Base-by-base conservation (phyloP, 768 basidiomycete species). In the Auricularia cornea region DNA sequence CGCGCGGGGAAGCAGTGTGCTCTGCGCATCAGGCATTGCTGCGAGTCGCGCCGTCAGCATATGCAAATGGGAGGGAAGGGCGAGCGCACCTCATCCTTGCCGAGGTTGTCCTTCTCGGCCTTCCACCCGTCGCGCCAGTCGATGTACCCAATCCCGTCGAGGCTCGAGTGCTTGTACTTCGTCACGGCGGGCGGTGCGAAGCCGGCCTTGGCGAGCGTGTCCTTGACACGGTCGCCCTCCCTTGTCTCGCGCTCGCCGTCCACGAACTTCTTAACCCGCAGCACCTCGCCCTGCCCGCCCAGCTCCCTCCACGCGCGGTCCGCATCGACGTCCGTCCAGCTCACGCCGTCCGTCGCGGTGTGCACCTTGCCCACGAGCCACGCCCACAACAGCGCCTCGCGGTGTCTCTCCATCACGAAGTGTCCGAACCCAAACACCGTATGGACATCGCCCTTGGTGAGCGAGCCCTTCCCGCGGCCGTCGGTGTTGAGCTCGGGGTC, bases 301-400 rank as follows among this genome's bases (percentile, higher is more conserved):
- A 77, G 60, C 65, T 73, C 72, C 3, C 11, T 26, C 76, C 76
- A 77, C 65, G 74, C 75, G 12, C 32, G 44, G 11, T 38, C 56
- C n/a, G 61, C 65, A 51, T 64, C 30, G 26, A 28, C 35, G 35
- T 14, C 10, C 35, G 35, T 38, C 35, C 35, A 57, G 26, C 11
- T 29, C 12, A 8, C 41, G 57, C 70, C 67, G 61, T 70, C 68
- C n/a, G 65, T 35, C 3, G 63, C 70, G 18, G 73, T 75, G 66
- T 69, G 44, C 26, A 57, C 68, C 62, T 65, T 69, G 20, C 64
- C 75, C 32, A 80, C 75, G 12, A 72, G 68, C 75, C 74, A 77
- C n/a, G 74, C 63, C 74, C 72, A 77, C 30, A 77, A 65, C 32
- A 79, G 65, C 29, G 75, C 74, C 65, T 76, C 75, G 29, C 75